Evolutionary conservation across 495 filamentous ascomycete genomes (phyloP).

Genomic region (Penicillium paxilli): DNA sequence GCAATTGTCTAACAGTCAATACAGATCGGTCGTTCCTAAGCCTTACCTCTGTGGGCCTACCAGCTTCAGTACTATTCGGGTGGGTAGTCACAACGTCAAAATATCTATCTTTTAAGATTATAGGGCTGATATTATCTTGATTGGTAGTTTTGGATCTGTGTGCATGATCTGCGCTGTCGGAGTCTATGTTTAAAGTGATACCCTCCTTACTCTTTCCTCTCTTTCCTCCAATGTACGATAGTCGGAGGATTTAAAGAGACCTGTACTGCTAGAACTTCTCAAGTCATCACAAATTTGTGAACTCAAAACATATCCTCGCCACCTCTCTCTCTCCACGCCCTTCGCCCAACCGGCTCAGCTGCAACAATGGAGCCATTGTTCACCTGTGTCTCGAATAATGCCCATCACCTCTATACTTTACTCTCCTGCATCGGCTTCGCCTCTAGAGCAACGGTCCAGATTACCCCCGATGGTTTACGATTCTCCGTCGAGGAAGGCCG

Average conservation of each 20-base stretch:
- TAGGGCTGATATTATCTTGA: background rate
- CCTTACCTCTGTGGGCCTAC: constrained; percentile 76
- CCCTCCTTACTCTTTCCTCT: constrained; percentile 33
- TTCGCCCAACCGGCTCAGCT: background rate
- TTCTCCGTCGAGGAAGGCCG: constrained; percentile 83
- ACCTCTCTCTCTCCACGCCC: constrained; percentile 5
- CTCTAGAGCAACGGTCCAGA: constrained; percentile 77
- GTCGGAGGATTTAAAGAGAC: constrained; percentile 30
- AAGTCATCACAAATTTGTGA: constrained; percentile 24
- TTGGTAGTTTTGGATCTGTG: constrained; percentile 82
- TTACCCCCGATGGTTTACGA: constrained; percentile 77
- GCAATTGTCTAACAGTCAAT: constrained; percentile 9
- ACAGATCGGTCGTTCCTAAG: constrained; percentile 83
- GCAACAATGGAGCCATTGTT: constrained; percentile 58
- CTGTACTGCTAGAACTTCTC: constrained; percentile 40
- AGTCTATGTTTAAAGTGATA: constrained; percentile 84
- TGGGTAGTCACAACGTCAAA: constrained; percentile 44
- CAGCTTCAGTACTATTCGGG: constrained; percentile 88
- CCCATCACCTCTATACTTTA: constrained; percentile 84
- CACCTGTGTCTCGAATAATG: constrained; percentile 80
- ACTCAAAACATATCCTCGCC: constrained; percentile 6
- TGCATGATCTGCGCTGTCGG: constrained; percentile 98
- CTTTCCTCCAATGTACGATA: constrained; percentile 41
- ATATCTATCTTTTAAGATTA: constrained; percentile 1
- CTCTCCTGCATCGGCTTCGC: constrained; percentile 85